phyloP scores from a whole-genome alignment of 192 early-diverging fungal species.

The Backusella westeae region DNA sequence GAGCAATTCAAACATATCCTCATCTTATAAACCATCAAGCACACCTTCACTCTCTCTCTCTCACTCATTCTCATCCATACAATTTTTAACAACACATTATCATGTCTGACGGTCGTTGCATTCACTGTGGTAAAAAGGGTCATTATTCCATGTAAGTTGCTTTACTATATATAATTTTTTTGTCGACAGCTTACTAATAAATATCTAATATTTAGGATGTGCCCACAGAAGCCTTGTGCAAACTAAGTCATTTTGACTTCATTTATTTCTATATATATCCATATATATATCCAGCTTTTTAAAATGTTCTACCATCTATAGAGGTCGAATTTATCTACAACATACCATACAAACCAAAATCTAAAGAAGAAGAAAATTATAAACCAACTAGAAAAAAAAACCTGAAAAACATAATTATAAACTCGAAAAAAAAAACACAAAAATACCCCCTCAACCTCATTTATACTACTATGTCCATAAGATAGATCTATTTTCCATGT shows the following conservation, averaged over 20 bases:
- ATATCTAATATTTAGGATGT: slow-evolving; percentile 22
- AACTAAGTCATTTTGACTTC: not conserved
- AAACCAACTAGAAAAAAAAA: not conserved
- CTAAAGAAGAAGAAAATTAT: not conserved
- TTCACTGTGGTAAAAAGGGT: slow-evolving; percentile 34
- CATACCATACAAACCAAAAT: not conserved
- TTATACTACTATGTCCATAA: slow-evolving; percentile 1
- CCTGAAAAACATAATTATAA: not conserved
- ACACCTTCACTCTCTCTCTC: not conserved
- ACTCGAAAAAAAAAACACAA: not conserved
- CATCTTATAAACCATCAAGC: not conserved
- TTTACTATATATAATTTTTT: not conserved
- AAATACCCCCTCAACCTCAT: not conserved
- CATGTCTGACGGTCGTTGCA: slow-evolving; percentile 37
- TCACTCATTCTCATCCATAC: not conserved
- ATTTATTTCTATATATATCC: not conserved
- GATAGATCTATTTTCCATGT: slow-evolving; percentile 4
- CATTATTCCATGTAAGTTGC: slow-evolving; percentile 32
- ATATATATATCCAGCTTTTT: not conserved
- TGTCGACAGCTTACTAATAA: not conserved
- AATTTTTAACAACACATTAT: not conserved
- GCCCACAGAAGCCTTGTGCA: slow-evolving; percentile 19
- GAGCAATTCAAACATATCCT: not conserved
- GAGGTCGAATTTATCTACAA: slow-evolving; percentile 4
- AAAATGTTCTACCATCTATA: not conserved